phyloP scores from a whole-genome alignment of 164 flowering plant genomes.

The Liriodendron chinense region DNA sequence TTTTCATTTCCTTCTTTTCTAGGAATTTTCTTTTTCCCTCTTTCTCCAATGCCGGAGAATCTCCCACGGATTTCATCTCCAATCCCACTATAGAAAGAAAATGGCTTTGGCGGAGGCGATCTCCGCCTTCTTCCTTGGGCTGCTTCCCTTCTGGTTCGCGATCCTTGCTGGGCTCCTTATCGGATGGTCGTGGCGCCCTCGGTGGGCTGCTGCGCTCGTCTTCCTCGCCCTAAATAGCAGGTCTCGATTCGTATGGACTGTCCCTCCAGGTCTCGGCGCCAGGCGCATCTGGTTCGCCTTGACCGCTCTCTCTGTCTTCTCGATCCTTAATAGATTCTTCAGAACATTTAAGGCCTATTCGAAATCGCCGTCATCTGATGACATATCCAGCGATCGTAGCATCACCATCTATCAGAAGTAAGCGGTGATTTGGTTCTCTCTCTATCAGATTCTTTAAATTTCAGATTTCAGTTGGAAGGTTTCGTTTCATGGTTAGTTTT shows the following conservation, averaged over 20 bases:
- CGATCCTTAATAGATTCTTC: conserved; percentile 8
- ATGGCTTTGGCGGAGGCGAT: neutral
- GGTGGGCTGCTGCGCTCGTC: conserved; percentile 5
- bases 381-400: too few relatives aligned
- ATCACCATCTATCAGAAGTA: too few relatives aligned
- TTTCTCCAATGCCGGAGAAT: conserved; percentile 2
- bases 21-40: neutral
- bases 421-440: too few relatives aligned
- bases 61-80: neutral
- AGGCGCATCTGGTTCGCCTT: conserved; percentile 29
- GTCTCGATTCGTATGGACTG: conserved; percentile 22
- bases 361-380: too few relatives aligned
- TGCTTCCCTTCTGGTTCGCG: conserved; percentile 5
- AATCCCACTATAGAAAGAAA: neutral
- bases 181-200: conserved; percentile 16
- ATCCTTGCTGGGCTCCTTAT: conserved; percentile 13
- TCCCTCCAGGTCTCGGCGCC: conserved; percentile 24
- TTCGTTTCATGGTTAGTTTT: too few relatives aligned
- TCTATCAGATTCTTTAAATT: too few relatives aligned
- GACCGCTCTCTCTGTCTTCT: conserved; percentile 30
- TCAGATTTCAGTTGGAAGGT: too few relatives aligned
- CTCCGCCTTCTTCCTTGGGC: neutral
- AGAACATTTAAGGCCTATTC: too few relatives aligned
- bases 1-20: neutral
- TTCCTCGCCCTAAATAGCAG: conserved; percentile 14